Base-by-base conservation (phyloP, 176 grass and related monocot genomes). In the Tillandsia fasciculata region DNA sequence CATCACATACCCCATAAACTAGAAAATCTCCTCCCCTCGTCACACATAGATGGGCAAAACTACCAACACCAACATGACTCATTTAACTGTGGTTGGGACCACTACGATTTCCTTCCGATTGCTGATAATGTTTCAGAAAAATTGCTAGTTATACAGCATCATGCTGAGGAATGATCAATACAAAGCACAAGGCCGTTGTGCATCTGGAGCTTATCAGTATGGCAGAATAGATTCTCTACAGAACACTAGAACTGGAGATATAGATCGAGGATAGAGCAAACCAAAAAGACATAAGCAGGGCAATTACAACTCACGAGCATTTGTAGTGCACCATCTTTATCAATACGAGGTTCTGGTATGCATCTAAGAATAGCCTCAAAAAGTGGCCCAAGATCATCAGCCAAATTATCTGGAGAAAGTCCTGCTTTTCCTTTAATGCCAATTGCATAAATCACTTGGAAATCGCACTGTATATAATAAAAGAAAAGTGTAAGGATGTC, bases 301-400 rank as follows among this genome's bases (percentile, higher is more conserved):
- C 78, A 72, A 58, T 68, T 64, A 75, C 28, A 80, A 84, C 88
- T 90, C 63, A 97, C 93, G 66, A 97, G 93, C 88, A 97, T 74
- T 82, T 97, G 93, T 54, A 90, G 59, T 64, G 93, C 81, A 64
- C 86, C 93, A 70, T 89, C 89, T 82, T 89, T 96, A 59, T 92
- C 74, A 87, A 96, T 92, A 15, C 79, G 86, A 65, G 93, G 93
- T 70, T 96, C 93, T 52, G 93, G 93, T 74, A 97, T 92, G 74
- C 93, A 97, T 81, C 93, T 89, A 72, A 97, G 93, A 76, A 97
- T 87, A 74, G 93, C 74, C 84, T 97, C 93, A 79, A 97, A 97
- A 79, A 97, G 84, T 20, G 93, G 93, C 48, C 93, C 89, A 86
- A 96, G 88, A 74, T 96, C 88, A 73, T 96, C 86, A 17, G 79